Base-by-base conservation (phyloP, 2,329 filamentous ascomycete genomes). In the Fusarium sp. region DNA sequence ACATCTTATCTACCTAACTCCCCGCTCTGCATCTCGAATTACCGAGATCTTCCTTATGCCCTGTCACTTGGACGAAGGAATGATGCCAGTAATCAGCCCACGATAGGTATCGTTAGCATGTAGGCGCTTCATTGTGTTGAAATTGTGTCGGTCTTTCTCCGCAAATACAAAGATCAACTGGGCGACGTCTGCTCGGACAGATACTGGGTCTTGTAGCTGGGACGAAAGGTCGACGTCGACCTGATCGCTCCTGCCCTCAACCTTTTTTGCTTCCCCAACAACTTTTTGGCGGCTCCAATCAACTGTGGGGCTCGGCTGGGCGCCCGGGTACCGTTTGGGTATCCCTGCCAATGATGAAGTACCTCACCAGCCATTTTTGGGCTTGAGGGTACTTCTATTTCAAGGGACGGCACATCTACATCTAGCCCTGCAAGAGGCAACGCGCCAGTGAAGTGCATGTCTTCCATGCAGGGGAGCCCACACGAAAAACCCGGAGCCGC, bases 231-330 rank as follows among this genome's bases (percentile, higher is more conserved):
- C 72, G 72, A 75, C 63, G 69, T 73, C 67, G 72, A 70, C 70
- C 66, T 65, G 51, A 41, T 55, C 35, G 36, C 51, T 55, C 24
- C 73, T 55, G 54, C 60, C 41, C 67, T 77, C 75, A 78, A 78
- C 75, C 77, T 73, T 64, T 71, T 75, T 71, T 69, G 54, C 55
- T 76, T 78, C 78, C 78, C 78, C 78, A 80, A 80, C 78, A 80
- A 80, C 69, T 79, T 79, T 75, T 73, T 66, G 56, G 63, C 61
- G 73, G 64, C 71, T 63, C 75, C 76, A 78, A 77, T 78, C 72
- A 63, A 22, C 18, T 51, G 62, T 66, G 64, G 63, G 63, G 57
- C 57, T 52, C 71, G 38, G 51, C 35, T 55, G 48, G 51, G 45
- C 41, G 24, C 51, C 51, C 51, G 20, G 51, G 24, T 69, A 42